A percentile compares a stretch with the other conserved stretches of the same genome.
Conservation (phyloP, 2,329 filamentous ascomycete species). For the Ophioceras dolichostomum region DNA sequence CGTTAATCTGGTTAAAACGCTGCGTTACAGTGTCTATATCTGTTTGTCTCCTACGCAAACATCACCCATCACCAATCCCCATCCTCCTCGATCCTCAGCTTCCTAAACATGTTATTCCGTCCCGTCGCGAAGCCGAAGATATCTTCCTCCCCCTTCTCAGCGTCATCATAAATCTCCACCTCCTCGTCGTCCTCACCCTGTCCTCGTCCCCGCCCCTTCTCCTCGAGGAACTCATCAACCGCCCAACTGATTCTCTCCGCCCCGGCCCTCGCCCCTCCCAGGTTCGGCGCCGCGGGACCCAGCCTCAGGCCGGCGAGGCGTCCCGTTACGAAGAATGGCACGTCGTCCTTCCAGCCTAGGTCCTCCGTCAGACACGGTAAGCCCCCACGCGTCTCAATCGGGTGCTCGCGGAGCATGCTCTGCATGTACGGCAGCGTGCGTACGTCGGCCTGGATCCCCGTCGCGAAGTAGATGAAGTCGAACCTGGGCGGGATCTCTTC, state of each 20-base stretch:
- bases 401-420: constrained; percentile 44
- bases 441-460: constrained; percentile 56
- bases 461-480: constrained; percentile 40
- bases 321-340: constrained; percentile 33
- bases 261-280: constrained; percentile 7
- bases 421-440: constrained; percentile 46
- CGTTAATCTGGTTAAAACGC: too few species aligned
- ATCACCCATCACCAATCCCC: constrained; percentile 2
- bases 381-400: constrained; percentile 50
- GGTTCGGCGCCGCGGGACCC: constrained; percentile 8
- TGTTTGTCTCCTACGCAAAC: background rate
- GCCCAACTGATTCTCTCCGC: constrained; percentile 9
- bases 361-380: constrained; percentile 66
- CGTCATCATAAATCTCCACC: constrained; percentile 1
- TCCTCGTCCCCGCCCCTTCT: background rate
- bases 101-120: constrained; percentile 1
- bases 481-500: background rate
- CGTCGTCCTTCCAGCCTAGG: constrained; percentile 60
- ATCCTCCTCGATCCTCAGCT: background rate
- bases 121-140: constrained; percentile 2
- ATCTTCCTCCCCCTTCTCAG: too few species aligned
- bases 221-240: constrained; percentile 2
- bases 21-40: too few species aligned
- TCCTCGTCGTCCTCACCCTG: background rate
- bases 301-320: constrained; percentile 8